Evolutionary conservation across 2,329 filamentous ascomycete species (phyloP).

Genomic region (Pseudogymnoascus sp.): DNA sequence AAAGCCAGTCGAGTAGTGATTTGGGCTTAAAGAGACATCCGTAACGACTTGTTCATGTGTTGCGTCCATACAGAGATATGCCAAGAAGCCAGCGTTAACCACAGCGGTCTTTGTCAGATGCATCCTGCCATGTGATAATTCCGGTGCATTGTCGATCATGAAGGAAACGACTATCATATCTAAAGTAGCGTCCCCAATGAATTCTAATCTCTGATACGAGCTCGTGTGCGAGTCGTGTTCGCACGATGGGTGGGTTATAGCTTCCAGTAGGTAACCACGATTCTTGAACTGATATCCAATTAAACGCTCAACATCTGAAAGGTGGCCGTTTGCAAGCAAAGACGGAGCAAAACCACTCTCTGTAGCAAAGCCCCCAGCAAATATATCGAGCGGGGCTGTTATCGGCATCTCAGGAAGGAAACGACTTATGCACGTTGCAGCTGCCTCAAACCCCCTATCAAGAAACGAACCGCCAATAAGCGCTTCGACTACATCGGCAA

Average conservation of each 20-base stretch:
- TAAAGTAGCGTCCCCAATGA: constrained; percentile 76
- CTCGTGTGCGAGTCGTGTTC: constrained; percentile 37
- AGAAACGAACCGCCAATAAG: constrained; percentile 69
- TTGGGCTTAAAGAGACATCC: constrained; percentile 8
- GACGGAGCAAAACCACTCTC: background rate
- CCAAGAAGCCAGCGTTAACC: constrained; percentile 73
- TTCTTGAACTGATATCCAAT: constrained; percentile 65
- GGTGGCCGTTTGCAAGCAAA: background rate
- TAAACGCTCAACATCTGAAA: constrained; percentile 46
- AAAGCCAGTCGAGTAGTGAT: background rate
- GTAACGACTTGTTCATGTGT: constrained; percentile 26
- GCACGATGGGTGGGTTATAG: constrained; percentile 67
- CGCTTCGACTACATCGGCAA: constrained; percentile 83
- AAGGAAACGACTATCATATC: constrained; percentile 63
- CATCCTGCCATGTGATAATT: constrained; percentile 52
- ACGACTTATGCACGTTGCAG: constrained; percentile 52
- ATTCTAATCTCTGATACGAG: constrained; percentile 69
- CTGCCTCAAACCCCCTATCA: constrained; percentile 57
- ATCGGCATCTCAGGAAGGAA: constrained; percentile 50
- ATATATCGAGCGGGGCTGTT: background rate
- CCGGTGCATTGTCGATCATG: constrained; percentile 39
- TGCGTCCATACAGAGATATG: constrained; percentile 62
- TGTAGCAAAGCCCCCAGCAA: background rate
- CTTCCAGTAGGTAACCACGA: constrained; percentile 62
- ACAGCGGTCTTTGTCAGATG: constrained; percentile 66